Base-by-base conservation (phyloP, 176 grass and related monocot genomes). In the Oryza longistaminata region DNA sequence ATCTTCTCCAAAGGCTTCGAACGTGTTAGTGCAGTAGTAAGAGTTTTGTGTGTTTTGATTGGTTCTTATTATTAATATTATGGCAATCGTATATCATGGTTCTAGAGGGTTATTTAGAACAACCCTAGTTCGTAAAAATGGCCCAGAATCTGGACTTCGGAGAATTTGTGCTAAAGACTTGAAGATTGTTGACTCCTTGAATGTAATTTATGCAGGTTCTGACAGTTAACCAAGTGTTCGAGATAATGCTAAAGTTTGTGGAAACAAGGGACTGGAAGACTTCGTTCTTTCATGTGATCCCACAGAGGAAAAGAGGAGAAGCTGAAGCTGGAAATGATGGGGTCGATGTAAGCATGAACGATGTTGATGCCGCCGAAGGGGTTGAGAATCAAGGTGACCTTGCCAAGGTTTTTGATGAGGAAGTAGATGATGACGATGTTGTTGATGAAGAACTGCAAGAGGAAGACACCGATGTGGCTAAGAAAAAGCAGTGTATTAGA, bases 241-340 rank as follows among this genome's bases (percentile, higher is more conserved):
- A 98, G 83, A 98, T 98, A 90, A 89, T 98, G 83, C 87, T 96
- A 6, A 95, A 96, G 84, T 98, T 94, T 71, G 76, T 90, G 64
- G 96, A 98, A 91, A 92, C 93, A 81, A 93, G 45, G 84, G 96
- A 95, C 50, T 96, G 93, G 96, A 98, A 94, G 85, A 89, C 89
- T 9, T 91, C 96, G 64, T 98, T 98, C 87, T 93, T 96, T 83
- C 88, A 94, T 80, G 92, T 88, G 64, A 97, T 97, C 77, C 94
- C 94, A 44, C 94, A 85, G 19, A 97, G 94, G 71, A 94, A 97
- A 84, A 77, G 86, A 72, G 85, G 88, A 72, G 85, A 88, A 26
- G 79, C 21, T 65, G 85, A 92, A 77, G 71, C 64, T 77, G 74
- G 84, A 87, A 45, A 62, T 19, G 58, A 69, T n/a, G 78, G 17